phyloP scores from a whole-genome alignment of 2,329 filamentous ascomycete species.

The Botrytis porri region DNA sequence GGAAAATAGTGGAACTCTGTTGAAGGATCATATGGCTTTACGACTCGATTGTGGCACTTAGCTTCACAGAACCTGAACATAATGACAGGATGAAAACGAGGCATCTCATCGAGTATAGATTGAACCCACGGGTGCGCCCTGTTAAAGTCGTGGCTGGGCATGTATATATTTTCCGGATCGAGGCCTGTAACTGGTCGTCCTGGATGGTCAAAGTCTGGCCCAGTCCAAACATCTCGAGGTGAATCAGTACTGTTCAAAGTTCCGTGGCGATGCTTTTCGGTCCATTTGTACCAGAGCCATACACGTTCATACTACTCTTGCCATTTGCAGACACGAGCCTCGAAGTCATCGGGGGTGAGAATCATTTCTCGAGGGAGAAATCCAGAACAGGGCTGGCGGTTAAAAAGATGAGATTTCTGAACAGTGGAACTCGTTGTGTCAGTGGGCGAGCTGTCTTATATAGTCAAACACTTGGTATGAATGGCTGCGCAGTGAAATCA shows the following conservation, averaged over 20 bases:
- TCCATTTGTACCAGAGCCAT: not conserved
- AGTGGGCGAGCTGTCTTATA: too few species aligned
- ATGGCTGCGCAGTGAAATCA: too few species aligned
- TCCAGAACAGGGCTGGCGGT: too few species aligned
- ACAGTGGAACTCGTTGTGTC: too few species aligned
- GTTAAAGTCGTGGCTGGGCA: not conserved
- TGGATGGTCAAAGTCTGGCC: too few species aligned
- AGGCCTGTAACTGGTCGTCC: too few species aligned
- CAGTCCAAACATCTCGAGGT: not conserved
- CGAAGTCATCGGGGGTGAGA: not conserved
- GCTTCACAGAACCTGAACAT: not conserved
- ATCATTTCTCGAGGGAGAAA: too few species aligned
- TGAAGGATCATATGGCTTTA: too few species aligned
- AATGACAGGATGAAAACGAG: not conserved
- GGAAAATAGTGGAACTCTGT: too few species aligned
- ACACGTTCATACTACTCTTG: not conserved
- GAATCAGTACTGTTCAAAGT: not conserved
- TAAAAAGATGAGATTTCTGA: too few species aligned
- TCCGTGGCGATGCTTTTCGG: accelerated
- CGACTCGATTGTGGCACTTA: not conserved
- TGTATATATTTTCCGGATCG: accelerated
- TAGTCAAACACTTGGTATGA: too few species aligned
- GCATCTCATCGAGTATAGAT: not conserved
- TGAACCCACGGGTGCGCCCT: not conserved
- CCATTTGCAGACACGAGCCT: not conserved